Base-by-base conservation (phyloP, 192 early-diverging fungal genomes). In the Dissophora globulifera region DNA sequence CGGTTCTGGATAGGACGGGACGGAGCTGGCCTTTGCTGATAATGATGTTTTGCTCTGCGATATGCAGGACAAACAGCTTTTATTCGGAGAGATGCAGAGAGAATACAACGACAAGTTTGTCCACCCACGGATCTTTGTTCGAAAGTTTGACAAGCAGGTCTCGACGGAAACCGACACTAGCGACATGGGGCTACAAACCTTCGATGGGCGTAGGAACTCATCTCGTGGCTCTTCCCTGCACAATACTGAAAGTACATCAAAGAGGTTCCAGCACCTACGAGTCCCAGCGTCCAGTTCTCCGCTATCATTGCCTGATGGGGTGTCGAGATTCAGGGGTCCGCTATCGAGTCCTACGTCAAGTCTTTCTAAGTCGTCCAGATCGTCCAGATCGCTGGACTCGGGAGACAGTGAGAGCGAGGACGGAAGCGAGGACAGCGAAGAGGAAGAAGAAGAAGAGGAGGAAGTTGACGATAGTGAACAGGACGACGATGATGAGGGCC, bases 31-130 rank as follows among this genome's bases (percentile, higher is more conserved):
- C n/a, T n/a, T n/a, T n/a, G n/a, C n/a, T n/a, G n/a, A n/a, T n/a
- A n/a, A n/a, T n/a, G n/a, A n/a, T n/a, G n/a, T n/a, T n/a, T n/a
- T n/a, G n/a, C n/a, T n/a, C n/a, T n/a, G n/a, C n/a, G n/a, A n/a
- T n/a, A n/a, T 84, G 26, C 81, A 85, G 79, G 89, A 90, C 61
- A 87, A 84, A 58, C 86, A 90, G 69, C 71, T 87, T 13, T 50
- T 90, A 55, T 86, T 81, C 59, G 80, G 80, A 4, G 82, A 87
- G 56, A 81, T 89, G 31, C 67, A 83, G 30, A 67, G 80, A 52
- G 89, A 90, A 72, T 90, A 90, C 58, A 85, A 89, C 62, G 54
- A 58, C 49, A 87, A 81, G 41, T 88, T 89, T 78, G 89, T 90
- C 22, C 62, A 90, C 30, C 89, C 89, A 9, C 75, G 81, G 8